phyloP scores from a whole-genome alignment of 2,329 filamentous ascomycete species.

The Colletotrichum acutatum region DNA sequence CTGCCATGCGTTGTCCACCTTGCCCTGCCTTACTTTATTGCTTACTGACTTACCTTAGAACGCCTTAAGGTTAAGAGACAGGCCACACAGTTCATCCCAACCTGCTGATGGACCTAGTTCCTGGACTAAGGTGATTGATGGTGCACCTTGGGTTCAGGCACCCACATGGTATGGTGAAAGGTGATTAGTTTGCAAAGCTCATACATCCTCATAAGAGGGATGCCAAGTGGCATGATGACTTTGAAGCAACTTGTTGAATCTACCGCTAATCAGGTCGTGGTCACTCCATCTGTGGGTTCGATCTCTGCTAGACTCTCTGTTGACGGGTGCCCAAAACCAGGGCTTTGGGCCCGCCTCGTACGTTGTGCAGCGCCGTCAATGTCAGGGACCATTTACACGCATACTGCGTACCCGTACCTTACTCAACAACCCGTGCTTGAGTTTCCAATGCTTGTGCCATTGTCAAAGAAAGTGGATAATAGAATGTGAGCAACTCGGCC shows the following conservation, averaged over 20 bases:
- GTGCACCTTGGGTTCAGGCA: not conserved
- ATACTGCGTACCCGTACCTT: not conserved
- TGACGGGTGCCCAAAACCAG: conserved; percentile 4
- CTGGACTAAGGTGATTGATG: not conserved
- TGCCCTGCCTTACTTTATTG: not conserved
- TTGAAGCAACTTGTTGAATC: not conserved
- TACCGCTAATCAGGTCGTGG: not conserved
- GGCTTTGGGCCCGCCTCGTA: conserved; percentile 19
- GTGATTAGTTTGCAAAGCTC: not conserved
- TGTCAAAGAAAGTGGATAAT: not conserved
- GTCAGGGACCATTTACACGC: not conserved
- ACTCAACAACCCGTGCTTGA: not conserved
- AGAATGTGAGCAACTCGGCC: not conserved
- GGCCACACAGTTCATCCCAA: conserved; percentile 33
- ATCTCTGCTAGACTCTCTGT: not conserved
- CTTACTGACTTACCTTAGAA: not conserved
- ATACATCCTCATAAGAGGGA: not conserved
- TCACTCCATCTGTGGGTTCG: conserved; percentile 18
- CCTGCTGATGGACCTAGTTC: not conserved
- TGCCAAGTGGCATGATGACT: conserved; percentile 2
- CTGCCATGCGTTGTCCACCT: not conserved
- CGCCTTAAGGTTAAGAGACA: conserved; percentile 1
- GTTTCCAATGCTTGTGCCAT: not conserved
- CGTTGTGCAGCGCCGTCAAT: conserved; percentile 4
- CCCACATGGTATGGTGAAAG: not conserved